phyloP scores from a whole-genome alignment of 352 stramenopile species.

The Phytophthora europaea region DNA sequence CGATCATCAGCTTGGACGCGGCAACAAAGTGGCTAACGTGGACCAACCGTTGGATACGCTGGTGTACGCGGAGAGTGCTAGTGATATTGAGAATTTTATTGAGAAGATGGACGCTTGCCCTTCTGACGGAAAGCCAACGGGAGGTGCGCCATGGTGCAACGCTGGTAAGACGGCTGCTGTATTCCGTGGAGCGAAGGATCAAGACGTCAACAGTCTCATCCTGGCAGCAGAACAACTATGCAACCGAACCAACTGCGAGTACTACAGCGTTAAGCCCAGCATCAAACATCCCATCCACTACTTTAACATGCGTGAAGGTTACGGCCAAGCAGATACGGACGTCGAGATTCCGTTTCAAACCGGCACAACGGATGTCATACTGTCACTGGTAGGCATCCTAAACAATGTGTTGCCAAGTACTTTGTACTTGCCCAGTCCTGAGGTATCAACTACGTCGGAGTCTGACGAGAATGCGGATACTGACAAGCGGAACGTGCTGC shows the following conservation, averaged over 20 bases:
- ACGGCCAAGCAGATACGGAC: neutral
- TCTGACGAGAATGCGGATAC: neutral
- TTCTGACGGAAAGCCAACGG: neutral
- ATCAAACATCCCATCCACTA: neutral
- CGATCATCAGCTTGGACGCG: neutral
- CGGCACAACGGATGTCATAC: neutral
- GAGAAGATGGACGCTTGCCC: neutral
- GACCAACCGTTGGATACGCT: neutral
- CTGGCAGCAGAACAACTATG: neutral
- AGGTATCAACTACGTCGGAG: neutral
- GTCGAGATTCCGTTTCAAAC: neutral
- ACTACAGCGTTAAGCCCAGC: neutral
- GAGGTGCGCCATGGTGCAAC: neutral
- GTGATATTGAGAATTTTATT: neutral
- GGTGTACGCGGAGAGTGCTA: neutral
- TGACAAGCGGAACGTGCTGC: neutral
- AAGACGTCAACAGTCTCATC: neutral
- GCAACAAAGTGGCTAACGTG: neutral
- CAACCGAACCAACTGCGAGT: neutral
- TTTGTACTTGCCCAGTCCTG: neutral
- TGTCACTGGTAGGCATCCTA: neutral
- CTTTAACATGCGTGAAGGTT: neutral
- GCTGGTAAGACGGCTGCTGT: neutral
- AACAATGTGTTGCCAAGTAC: neutral
- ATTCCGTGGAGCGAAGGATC: neutral